Evolutionary conservation across 495 filamentous ascomycete genomes (phyloP), one percentile per base, ranked within the genome.

Genomic region (Cairneyella variabilis): DNA sequence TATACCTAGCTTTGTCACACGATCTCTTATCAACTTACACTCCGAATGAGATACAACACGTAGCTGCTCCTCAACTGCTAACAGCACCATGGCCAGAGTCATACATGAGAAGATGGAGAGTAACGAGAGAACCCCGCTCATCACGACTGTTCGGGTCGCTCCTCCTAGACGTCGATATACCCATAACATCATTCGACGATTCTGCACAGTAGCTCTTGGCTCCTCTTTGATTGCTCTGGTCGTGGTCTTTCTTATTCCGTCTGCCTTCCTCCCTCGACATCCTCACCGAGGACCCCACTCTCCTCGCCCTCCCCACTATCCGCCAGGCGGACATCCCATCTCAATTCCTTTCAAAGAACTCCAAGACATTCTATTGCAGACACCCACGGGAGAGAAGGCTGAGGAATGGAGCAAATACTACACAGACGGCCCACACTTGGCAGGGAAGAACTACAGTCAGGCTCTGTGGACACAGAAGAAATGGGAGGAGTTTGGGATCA

Each of bases 331-430:
- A 60, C 30, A 70, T 64, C 32, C 57, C 58, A 66, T 47, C 61
- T 38, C 34, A 48, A 62, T 86, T 30, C 73, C 70, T 30, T 89
- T 83, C 62, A 72, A 83, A 37, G 77, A 90, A 53, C 80, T 97
- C 18, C 77, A 85, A 55, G 68, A 76, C 14, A 80, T 96, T 36
- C 71, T 97, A 46, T 68, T 83, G 21, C 72, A 81, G 11, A 91
- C 86, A 1, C 91, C 91, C 0, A 81, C 80, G 26, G 77, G 80
- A 39, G 72, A 77, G 23, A 84, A 83, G 61, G 83, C 80, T 6
- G 73, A 79, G 51, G 84, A 95, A 67, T 97, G 90, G 90, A 92
- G 86, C 64, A 70, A 78, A 55, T 97, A 97, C 69, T 97, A 97
- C 60, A 96, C 93, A 0, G 69, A 84, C 1, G 93, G 93, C 0